Conservation (phyloP, 208 protist species). For the Borovskyia barvae region DNA sequence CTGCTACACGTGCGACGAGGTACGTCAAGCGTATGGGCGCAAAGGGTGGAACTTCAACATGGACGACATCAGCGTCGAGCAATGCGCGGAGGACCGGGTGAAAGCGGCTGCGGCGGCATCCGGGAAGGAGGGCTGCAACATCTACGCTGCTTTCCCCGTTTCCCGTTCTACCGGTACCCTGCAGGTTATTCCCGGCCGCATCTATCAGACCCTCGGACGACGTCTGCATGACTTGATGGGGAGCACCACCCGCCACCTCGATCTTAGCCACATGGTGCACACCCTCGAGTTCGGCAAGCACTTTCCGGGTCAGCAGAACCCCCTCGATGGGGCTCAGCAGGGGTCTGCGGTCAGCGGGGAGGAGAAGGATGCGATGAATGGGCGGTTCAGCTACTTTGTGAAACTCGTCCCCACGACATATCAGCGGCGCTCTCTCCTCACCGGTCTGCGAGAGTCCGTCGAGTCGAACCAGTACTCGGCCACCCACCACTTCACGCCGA, state of each 20-base stretch:
- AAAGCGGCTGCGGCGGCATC: constrained; percentile 14
- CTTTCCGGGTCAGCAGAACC: constrained; percentile 78
- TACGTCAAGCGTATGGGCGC: constrained; percentile 53
- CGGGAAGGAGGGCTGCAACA: constrained; percentile 75
- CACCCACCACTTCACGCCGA: constrained; percentile 76
- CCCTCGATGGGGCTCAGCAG: constrained; percentile 55
- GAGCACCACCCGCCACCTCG: constrained; percentile 41
- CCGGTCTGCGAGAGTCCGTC: constrained; percentile 26
- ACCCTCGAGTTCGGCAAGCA: constrained; percentile 73
- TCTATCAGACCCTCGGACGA: constrained; percentile 38
- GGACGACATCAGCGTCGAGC: constrained; percentile 55
- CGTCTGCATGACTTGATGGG: constrained; percentile 60
- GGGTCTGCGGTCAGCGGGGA: constrained; percentile 18
- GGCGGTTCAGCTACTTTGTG: constrained; percentile 88
- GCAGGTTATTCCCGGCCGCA: constrained; percentile 74
- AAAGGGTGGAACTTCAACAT: constrained; percentile 68
- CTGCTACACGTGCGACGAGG: constrained; percentile 85
- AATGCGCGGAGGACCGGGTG: constrained; percentile 70
- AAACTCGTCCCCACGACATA: constrained; percentile 88
- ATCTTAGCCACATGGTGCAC: constrained; percentile 82
- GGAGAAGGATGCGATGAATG: constrained; percentile 40
- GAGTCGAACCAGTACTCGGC: constrained; percentile 90
- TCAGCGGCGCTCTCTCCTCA: constrained; percentile 36
- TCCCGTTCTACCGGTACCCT: constrained; percentile 82
- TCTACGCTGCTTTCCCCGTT: constrained; percentile 62